Conservation (phyloP, 2,329 filamentous ascomycete species). For the Arachnopeziza araneosa region DNA sequence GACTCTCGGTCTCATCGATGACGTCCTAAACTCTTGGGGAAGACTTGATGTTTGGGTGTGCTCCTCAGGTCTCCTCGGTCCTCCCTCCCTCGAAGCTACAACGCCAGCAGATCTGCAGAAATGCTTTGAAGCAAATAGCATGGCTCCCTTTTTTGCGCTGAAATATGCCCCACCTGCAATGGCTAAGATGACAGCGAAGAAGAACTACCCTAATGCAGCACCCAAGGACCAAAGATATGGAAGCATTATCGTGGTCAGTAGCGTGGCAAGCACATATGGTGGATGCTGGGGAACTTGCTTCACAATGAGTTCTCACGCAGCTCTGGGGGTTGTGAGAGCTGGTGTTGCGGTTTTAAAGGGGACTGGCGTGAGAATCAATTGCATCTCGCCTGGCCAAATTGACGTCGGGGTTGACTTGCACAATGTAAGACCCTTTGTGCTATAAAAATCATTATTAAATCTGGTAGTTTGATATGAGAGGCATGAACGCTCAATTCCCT, state of each 20-base stretch:
- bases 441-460: neutral
- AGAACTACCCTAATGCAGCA: conserved; percentile 55
- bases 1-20: conserved; percentile 55
- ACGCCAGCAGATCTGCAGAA: conserved; percentile 49
- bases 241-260: conserved; percentile 55
- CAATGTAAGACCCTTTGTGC: conserved; percentile 32
- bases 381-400: conserved; percentile 38
- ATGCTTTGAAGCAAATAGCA: conserved; percentile 54
- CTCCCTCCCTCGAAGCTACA: conserved; percentile 50
- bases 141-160: conserved; percentile 59
- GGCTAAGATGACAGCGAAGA: conserved; percentile 49
- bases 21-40: conserved; percentile 54
- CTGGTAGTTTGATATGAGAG: conserved; percentile 41
- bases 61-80: conserved; percentile 51
- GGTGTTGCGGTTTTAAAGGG: conserved; percentile 52
- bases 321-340: conserved; percentile 53
- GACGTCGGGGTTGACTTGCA: conserved; percentile 39
- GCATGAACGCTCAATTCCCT: conserved; percentile 48
- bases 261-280: conserved; percentile 51
- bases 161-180: conserved; percentile 61
- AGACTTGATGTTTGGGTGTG: conserved; percentile 57
- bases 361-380: conserved; percentile 54
- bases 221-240: conserved; percentile 56
- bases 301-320: conserved; percentile 55
- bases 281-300: conserved; percentile 55